Base-by-base conservation (phyloP, 768 basidiomycete species). In the Boletus patriciae region DNA sequence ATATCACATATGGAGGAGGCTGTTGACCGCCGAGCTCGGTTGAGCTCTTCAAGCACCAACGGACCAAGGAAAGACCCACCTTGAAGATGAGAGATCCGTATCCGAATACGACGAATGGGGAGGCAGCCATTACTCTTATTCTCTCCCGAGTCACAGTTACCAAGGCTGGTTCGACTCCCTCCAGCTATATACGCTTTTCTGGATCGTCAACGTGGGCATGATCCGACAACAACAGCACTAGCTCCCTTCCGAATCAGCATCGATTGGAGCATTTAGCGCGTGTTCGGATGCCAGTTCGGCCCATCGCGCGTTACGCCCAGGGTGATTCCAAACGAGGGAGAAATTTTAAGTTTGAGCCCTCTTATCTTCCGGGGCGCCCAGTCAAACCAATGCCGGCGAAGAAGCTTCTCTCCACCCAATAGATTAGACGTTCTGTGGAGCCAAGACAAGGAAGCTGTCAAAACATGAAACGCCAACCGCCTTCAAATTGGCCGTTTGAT, bases 81-180 rank as follows among this genome's bases (percentile, higher is more conserved):
- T 93, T 95, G 81, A 90, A 96, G 55, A 96, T 94, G 40, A 97
- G 79, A 7, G 92, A 94, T 12, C 94, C 94, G 63, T 97, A 97
- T 31, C 93, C 93, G 63, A 96, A 97, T 13, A 96, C 89, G 50
- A 90, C 78, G 68, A 87, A 94, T 21, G 75, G 72, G n/a, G n/a
- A 16, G 44, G 27, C 18, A 7, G 23, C 18, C 64, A 66, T 65
- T 4, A 21, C 25, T 27, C 36, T n/a, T 33, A n/a, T 19, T 34
- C 15, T 18, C n/a, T 47, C n/a, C n/a, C n/a, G 12, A 37, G 21
- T 16, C 21, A 33, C 18, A 33, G 36, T 45, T 27, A 21, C 25
- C 12, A 18, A 31, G 42, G 21, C 7, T 2, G 2, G 38, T 47
- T 31, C 11, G 12, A 21, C 42, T 2, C 25, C 25, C 29, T 36